Evolutionary conservation across 2,329 filamentous ascomycete genomes (phyloP), one percentile per base, ranked within the genome.

Genomic region (Dactylella cylindrospora): DNA sequence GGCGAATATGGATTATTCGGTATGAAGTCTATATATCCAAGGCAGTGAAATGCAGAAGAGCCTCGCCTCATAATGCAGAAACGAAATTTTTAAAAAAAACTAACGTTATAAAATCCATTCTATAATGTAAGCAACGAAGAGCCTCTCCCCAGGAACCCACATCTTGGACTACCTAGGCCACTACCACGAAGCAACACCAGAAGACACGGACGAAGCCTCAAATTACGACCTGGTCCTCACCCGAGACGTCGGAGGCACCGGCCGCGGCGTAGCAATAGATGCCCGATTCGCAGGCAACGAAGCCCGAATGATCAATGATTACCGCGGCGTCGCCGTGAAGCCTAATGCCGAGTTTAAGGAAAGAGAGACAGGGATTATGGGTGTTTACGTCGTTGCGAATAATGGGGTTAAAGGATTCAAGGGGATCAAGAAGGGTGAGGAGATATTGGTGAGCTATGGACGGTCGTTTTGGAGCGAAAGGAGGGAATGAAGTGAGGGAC

Each of bases 351-450:
- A 97, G 88, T 81, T 98, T 90, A 84, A 93, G 89, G 76, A 93
- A 90, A 80, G 93, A 89, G 76, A 91, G 96, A 76, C 91, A 90
- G 77, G 95, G 90, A 83, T 90, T 93, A 77, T 97, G 97, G 82
- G 93, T 90, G 61, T 54, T 25, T 57, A 50, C 25, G 47, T 62
- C 33, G 49, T 62, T 15, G 43, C 45, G 19, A 62, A 68, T 50
- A 51, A 66, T 64, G 55, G 66, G 33, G 41, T 35, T 68, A 39
- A 65, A 49, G 66, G 64, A 7, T 65, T 64, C 31, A 66, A 54
- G 36, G 66, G 67, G 59, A 77, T 84, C 22, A 76, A 69, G 41
- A 82, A 79, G 71, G 82, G 82, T 1, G 77, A 83, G 61, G 83
- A 85, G 74, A 80, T 85, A 47, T 69, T 84, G 45, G 80, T 85